Conservation (phyloP, 306 rosid genomes). For the Castanea mollissima region DNA sequence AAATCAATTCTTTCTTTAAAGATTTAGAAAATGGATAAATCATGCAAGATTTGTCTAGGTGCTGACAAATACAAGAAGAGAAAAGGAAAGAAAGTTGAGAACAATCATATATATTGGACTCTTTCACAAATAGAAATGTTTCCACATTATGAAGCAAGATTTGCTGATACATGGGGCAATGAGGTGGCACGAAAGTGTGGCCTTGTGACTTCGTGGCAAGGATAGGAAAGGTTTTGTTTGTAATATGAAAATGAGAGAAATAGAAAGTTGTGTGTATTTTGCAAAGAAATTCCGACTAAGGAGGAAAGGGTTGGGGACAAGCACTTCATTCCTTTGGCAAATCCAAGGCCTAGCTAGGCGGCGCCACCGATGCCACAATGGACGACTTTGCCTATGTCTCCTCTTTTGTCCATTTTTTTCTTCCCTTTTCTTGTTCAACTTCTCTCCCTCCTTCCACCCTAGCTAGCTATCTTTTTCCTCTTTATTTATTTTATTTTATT, state of each 20-base stretch:
- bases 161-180: background rate
- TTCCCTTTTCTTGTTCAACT: constrained; percentile 12
- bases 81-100: background rate
- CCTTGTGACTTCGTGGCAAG: background rate
- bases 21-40: background rate
- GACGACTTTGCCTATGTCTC: constrained; percentile 62
- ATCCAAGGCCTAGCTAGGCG: constrained; percentile 73
- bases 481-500: too few relatives aligned
- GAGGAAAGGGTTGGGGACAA: constrained; percentile 44
- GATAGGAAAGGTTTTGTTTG: background rate
- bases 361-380: constrained; percentile 57
- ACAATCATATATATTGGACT: too few relatives aligned
- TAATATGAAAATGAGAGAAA: background rate
- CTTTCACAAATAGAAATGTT: background rate
- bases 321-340: constrained; percentile 79
- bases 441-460: background rate
- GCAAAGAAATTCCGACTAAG: constrained; percentile 45
- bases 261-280: background rate
- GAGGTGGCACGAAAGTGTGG: background rate
- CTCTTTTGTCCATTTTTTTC: constrained; percentile 29
- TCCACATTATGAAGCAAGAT: background rate
- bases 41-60: background rate
- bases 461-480: background rate
- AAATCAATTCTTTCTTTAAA: background rate
- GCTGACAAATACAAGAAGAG: background rate